These are phyloP conservation scores for Neostapfia colusana DNA, from an alignment of 176 grass and related monocot genomes.

Conservation along the genomic window DNA sequence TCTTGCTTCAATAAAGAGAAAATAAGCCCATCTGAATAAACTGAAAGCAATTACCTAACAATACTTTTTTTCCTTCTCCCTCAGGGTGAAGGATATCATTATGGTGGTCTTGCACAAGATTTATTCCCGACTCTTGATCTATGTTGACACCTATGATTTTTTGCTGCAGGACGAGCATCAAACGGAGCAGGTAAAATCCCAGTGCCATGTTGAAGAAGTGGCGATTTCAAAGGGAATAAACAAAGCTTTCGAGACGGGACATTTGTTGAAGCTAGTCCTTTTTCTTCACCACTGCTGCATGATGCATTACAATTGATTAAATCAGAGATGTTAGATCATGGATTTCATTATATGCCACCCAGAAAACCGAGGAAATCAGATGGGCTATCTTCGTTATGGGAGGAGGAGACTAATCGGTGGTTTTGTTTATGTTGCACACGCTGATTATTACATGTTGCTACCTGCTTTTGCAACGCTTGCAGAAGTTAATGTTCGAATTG, in stretches of 20 bases:
- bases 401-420: slow-evolving; percentile 45
- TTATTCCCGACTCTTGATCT: too few relatives aligned
- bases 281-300: slow-evolving; percentile 20
- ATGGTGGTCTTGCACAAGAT: too few relatives aligned
- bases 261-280: slow-evolving; percentile 5
- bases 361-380: slow-evolving; percentile 40
- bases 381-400: slow-evolving; percentile 75
- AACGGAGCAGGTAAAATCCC: slow-evolving; percentile 27
- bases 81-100: too few relatives aligned
- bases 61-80: too few relatives aligned
- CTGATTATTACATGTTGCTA: slow-evolving; percentile 88
- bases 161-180: slow-evolving; percentile 56
- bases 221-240: slow-evolving; percentile 36
- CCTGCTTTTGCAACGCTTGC: slow-evolving; percentile 71
- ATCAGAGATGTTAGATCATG: slow-evolving; percentile 71
- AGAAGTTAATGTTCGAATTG: slow-evolving; percentile 60
- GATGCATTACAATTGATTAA: slow-evolving; percentile 56
- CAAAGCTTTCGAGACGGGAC: slow-evolving; percentile 29
- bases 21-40: too few relatives aligned
- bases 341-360: slow-evolving; percentile 64
- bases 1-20: too few relatives aligned
- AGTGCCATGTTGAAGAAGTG: slow-evolving; percentile 26
- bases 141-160: too few relatives aligned
- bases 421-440: slow-evolving; percentile 63
- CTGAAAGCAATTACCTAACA: too few relatives aligned